Conservation (phyloP, 2,329 filamentous ascomycete genomes). For the Ceratocystis alfenasii region DNA sequence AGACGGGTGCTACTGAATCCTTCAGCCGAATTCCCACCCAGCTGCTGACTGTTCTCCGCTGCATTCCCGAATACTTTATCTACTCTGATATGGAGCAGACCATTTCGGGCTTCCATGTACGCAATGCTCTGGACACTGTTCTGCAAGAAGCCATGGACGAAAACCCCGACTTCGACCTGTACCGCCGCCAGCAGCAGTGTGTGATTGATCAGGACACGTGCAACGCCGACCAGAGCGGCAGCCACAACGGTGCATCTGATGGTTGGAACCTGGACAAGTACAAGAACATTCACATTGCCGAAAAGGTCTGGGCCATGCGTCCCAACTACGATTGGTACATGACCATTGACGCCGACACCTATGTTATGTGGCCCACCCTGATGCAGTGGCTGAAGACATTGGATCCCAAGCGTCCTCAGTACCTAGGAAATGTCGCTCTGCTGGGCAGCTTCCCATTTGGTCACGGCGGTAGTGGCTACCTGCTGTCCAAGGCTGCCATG, state of each 20-base stretch:
- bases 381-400: conserved; percentile 37
- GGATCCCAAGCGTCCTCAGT: conserved; percentile 35
- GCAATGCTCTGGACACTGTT: conserved; percentile 38
- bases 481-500: conserved; percentile 43
- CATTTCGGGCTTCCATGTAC: conserved; percentile 35
- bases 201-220: conserved; percentile 36
- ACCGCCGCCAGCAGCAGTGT: conserved; percentile 36
- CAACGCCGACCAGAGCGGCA: conserved; percentile 27
- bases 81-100: conserved; percentile 46
- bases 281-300: conserved; percentile 49
- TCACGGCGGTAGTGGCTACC: conserved; percentile 46
- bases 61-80: conserved; percentile 40
- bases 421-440: conserved; percentile 40
- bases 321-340: conserved; percentile 48
- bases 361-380: conserved; percentile 43
- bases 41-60: conserved; percentile 41
- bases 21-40: conserved; percentile 43
- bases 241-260: conserved; percentile 27
- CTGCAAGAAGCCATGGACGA: conserved; percentile 33
- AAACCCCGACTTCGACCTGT: conserved; percentile 41
- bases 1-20: conserved; percentile 46
- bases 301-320: conserved; percentile 40
- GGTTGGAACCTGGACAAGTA: conserved; percentile 49
- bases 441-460: conserved; percentile 36
- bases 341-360: conserved; percentile 48